phyloP scores from a whole-genome alignment of 2,329 filamentous ascomycete species.

The Lachnellula arida region DNA sequence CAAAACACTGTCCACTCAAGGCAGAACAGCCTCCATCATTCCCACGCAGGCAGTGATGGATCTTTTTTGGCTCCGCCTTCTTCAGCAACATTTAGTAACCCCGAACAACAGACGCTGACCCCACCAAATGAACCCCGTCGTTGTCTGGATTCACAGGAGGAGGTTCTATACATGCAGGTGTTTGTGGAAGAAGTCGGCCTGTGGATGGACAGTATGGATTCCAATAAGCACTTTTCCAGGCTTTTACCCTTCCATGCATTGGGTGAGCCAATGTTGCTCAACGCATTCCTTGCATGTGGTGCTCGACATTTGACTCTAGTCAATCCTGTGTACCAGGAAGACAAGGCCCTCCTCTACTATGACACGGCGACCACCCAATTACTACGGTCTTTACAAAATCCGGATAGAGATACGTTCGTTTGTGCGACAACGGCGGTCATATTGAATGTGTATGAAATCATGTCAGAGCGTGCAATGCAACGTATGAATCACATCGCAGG shows the following conservation, averaged over 20 bases:
- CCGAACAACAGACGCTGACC: conserved; percentile 29
- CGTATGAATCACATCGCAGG: conserved; percentile 89
- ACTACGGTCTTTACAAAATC: conserved; percentile 72
- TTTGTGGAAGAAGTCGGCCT: conserved; percentile 86
- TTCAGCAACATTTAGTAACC: conserved; percentile 28
- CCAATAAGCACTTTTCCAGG: conserved; percentile 79
- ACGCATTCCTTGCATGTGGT: conserved; percentile 84
- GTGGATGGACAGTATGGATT: conserved; percentile 93
- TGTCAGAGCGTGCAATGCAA: conserved; percentile 74
- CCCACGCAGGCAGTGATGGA: conserved; percentile 28
- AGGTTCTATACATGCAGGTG: conserved; percentile 84
- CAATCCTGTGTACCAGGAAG: conserved; percentile 65
- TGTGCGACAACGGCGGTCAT: conserved; percentile 86
- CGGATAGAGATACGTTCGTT: conserved; percentile 75
- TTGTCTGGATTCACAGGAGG: conserved; percentile 68
- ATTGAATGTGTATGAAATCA: conserved; percentile 88
- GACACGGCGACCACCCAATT: conserved; percentile 78
- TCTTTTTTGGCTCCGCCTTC: conserved; percentile 36
- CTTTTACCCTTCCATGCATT: conserved; percentile 79
- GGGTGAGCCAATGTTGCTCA: conserved; percentile 79
- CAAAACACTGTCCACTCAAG: conserved; percentile 26
- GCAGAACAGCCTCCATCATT: conserved; percentile 29
- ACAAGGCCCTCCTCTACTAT: conserved; percentile 78
- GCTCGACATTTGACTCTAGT: conserved; percentile 73
- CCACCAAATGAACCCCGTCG: conserved; percentile 47